Base-by-base conservation (phyloP, 208 protist species). In the Vickermania spadyakhi region DNA sequence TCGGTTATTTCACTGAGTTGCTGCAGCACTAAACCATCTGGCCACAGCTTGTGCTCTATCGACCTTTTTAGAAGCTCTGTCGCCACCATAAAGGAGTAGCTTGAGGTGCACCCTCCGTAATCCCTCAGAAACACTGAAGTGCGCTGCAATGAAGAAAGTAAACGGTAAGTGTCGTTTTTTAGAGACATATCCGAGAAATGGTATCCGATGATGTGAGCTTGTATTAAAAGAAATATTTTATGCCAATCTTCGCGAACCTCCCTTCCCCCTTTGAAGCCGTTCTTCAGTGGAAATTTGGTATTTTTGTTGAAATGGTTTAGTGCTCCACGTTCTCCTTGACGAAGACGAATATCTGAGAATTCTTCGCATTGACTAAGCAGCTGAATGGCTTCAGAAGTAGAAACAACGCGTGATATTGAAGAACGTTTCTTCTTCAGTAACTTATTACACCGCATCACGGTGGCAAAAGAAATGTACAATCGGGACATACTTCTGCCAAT, bases 191-290 rank as follows among this genome's bases (percentile, higher is more conserved):
- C 87, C 0, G 58, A 72, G 41, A 93, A 56, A 13, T 71, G 23
- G 18, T 84, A 52, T 7, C 86, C 73, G 11, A 62, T 68, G 3
- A 93, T 52, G n/a, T 86, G 77, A 0, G 68, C 73, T 62, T 96
- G 85, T 51, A 93, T 73, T 7, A 96, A 73, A 5, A 96, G 66
- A 64, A 85, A 93, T 5, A 75, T 65, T 72, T 96, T 96, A 49
- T 96, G 89, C 89, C 89, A 96, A 45, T 91, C 73, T 62, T 96
- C 86, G 0, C 81, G 74, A 25, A 96, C 86, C 56, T 89, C 84
- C 13, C 85, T 68, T 25, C 83, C 79, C 7, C 84, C 81, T n/a
- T 61, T 52, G 18, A 80, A 72, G 2, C 84, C 84, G 56, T 64
- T 80, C 23, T 84, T 75, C 5, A 93, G 30, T 0, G 84, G 83